Conservation (phyloP, 148 eudicot genomes). For the Nyssa sinensis region DNA sequence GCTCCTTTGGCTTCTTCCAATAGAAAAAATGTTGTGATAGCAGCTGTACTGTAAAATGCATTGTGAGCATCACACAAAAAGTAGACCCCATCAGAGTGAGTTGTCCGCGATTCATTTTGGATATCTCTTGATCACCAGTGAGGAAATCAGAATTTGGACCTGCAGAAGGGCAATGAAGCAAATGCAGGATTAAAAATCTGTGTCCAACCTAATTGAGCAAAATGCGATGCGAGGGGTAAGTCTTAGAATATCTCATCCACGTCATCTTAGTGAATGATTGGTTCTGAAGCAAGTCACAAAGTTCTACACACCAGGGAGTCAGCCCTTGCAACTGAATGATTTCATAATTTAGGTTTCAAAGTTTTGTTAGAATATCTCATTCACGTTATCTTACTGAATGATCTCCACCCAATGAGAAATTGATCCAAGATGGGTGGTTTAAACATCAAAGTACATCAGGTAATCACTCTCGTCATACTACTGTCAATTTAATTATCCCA, state of each 20-base stretch:
- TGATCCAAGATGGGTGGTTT: too few species aligned
- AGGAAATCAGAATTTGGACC: constrained; percentile 3
- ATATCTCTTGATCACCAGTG: not conserved
- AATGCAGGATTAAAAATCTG: not conserved
- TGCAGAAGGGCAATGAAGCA: not conserved
- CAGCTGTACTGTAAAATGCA: constrained; percentile 32
- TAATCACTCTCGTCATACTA: too few species aligned
- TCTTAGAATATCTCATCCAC: not conserved
- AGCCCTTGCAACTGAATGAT: too few species aligned
- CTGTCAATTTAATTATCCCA: too few species aligned
- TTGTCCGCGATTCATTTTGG: constrained; percentile 28
- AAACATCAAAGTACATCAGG: too few species aligned
- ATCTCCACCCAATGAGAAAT: too few species aligned
- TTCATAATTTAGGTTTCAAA: too few species aligned
- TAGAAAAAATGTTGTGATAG: constrained; percentile 24
- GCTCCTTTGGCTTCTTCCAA: constrained; percentile 46
- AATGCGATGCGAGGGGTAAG: not conserved
- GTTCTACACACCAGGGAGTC: not conserved
- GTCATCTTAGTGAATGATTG: not conserved
- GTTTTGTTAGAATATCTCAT: too few species aligned
- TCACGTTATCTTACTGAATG: too few species aligned
- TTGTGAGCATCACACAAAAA: constrained; percentile 27
- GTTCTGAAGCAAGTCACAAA: not conserved
- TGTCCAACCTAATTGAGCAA: not conserved
- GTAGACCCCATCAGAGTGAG: constrained; percentile 28